phyloP scores from a whole-genome alignment of 2,329 filamentous ascomycete genomes.

The Aaosphaeria arxii region DNA sequence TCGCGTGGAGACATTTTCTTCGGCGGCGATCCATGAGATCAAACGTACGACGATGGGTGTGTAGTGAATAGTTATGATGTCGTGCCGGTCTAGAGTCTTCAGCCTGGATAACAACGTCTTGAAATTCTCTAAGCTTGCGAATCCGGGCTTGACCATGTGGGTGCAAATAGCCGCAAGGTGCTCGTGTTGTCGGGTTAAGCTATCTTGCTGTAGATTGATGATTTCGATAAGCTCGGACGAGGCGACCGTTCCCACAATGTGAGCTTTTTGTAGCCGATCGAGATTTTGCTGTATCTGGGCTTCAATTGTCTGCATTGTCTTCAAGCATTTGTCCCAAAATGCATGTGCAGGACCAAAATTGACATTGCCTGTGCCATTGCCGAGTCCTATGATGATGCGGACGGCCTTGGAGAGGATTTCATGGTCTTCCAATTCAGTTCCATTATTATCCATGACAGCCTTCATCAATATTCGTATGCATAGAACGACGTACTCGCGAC shows the following conservation, averaged over 20 bases:
- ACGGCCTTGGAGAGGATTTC: slow-evolving; percentile 24
- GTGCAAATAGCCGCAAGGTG: slow-evolving; percentile 77
- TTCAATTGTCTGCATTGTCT: slow-evolving; percentile 73
- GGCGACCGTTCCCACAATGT: slow-evolving; percentile 67
- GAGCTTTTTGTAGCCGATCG: slow-evolving; percentile 72
- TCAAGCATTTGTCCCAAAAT: slow-evolving; percentile 72
- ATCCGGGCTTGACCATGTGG: slow-evolving; percentile 72
- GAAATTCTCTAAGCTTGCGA: slow-evolving; percentile 70
- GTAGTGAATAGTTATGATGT: slow-evolving; percentile 73
- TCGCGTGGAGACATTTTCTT: slow-evolving; percentile 63
- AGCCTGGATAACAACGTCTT: slow-evolving; percentile 65
- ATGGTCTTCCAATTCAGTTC: slow-evolving; percentile 19
- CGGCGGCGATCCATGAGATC: slow-evolving; percentile 73
- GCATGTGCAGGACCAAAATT: slow-evolving; percentile 55
- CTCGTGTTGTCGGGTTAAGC: slow-evolving; percentile 86
- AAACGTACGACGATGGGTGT: slow-evolving; percentile 76
- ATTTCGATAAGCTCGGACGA: slow-evolving; percentile 69
- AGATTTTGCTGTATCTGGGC: slow-evolving; percentile 70
- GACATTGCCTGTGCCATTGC: slow-evolving; percentile 39
- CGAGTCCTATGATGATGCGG: slow-evolving; percentile 51
- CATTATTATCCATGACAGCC: slow-evolving; percentile 52
- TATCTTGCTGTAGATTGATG: slow-evolving; percentile 75
- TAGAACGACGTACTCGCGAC: slow-evolving; percentile 78
- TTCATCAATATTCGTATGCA: slow-evolving; percentile 77
- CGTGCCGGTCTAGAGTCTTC: slow-evolving; percentile 72